These are phyloP conservation scores for Sporothrix euskadiensis DNA, from an alignment of 2,329 filamentous ascomycete species.

Conservation along the genomic window DNA sequence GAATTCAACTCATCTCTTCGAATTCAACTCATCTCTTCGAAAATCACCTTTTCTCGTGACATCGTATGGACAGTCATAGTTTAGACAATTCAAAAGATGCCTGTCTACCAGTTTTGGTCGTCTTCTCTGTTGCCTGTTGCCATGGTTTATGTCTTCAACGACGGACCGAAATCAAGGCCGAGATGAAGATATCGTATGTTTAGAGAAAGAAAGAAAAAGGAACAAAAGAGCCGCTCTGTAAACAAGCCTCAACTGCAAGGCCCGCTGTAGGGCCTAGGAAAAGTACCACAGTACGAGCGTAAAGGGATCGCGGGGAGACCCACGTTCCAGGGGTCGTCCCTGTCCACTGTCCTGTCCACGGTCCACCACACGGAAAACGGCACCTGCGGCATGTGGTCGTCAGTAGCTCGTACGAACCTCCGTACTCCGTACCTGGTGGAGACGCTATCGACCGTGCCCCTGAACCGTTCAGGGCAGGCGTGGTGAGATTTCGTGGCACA, in stretches of 20 bases:
- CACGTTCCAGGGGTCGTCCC: neutral
- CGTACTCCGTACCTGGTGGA: neutral
- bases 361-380: neutral
- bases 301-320: neutral
- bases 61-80: too few species aligned
- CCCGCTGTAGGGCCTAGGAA: neutral
- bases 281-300: neutral
- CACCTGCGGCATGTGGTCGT: neutral
- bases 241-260: neutral
- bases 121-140: too few species aligned
- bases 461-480: neutral
- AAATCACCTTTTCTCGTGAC: too few species aligned
- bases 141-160: too few species aligned
- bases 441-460: neutral
- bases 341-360: neutral
- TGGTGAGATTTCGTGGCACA: conserved; percentile 3
- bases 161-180: neutral
- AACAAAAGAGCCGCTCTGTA: neutral
- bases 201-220: neutral
- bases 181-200: neutral
- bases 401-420: too few species aligned
- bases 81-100: too few species aligned
- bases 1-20: too few species aligned
- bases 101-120: too few species aligned
- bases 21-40: too few species aligned